Base-by-base conservation (phyloP, 108 stramenopile genomes). In the Ochromonas danica region DNA sequence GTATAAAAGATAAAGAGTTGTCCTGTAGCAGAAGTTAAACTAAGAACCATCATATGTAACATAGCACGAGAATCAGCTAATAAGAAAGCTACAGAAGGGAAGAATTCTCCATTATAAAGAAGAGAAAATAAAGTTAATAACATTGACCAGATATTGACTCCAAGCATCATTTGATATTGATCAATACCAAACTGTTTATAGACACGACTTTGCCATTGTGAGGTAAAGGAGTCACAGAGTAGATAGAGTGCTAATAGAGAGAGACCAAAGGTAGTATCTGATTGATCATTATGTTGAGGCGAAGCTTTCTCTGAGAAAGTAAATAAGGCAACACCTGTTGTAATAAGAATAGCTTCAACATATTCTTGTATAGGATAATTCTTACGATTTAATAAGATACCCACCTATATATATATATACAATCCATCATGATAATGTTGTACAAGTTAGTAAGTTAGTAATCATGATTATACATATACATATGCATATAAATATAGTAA, bases 1-100 rank as follows among this genome's bases (percentile, higher is more conserved):
- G 86, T 87, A 83, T 82, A 87, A 71, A 87, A 87, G 33, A 87
- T 87, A 79, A 87, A 87, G n/a, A 87, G 77, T 78, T 87, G 86
- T 0, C 86, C 86, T 35, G 85, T 83, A 14, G 86, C 84, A 14
- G 82, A 83, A 40, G 71, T 36, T 41, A 79, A 39, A 38, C 63
- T 70, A 38, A 31, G 35, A 79, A 67, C 79, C 40, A 71, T 39
- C 42, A 84, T 74, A 81, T 85, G 83, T n/a, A 28, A 61, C 1
- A 84, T 33, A 0, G 84, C 84, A 10, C 39, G 63, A 0, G 84
- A 82, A 75, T 85, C 61, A 30, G 22, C 81, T 3, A 71, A 30
- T 17, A 85, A 35, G 77, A 85, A 85, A 0, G 31, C 30, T 27
- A 85, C n/a, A 35, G 77, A 61, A 10, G 31, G 27, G 39, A 39